These are phyloP conservation scores for Drechslerella dactyloides DNA, from an alignment of 2,329 filamentous ascomycete genomes.

Conservation along the genomic window DNA sequence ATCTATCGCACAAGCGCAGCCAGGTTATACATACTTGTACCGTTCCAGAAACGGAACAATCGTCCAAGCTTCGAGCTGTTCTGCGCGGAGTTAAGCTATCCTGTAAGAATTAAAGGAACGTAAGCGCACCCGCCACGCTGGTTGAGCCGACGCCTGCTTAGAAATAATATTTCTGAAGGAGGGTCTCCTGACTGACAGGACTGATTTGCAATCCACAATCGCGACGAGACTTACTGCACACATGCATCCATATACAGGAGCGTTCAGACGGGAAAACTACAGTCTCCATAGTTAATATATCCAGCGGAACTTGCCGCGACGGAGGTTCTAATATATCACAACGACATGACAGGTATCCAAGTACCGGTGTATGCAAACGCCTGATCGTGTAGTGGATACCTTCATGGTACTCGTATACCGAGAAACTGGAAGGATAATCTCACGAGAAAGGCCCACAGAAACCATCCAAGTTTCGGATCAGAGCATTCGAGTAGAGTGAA, in stretches of 20 bases:
- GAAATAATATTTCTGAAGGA: neutral
- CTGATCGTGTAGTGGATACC: too few species aligned
- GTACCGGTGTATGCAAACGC: too few species aligned
- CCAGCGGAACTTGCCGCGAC: too few species aligned
- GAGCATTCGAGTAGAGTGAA: too few species aligned
- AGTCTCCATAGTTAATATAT: neutral
- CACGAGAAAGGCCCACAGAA: too few species aligned
- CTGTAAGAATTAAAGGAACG: neutral
- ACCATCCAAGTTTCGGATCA: too few species aligned
- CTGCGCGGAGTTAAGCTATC: neutral
- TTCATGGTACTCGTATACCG: too few species aligned
- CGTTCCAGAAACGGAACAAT: too few species aligned
- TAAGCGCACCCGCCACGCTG: too few species aligned
- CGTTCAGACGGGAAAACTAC: neutral
- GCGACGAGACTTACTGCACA: neutral
- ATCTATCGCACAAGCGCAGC: slow-evolving; percentile 5
- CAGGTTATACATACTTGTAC: neutral
- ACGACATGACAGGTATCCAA: too few species aligned
- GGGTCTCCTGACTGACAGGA: neutral
- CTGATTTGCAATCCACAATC: neutral
- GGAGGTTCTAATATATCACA: too few species aligned
- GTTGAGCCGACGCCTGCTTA: neutral
- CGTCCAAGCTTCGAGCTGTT: neutral
- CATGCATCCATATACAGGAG: neutral
- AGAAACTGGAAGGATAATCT: too few species aligned